These are phyloP conservation scores for Camelina sativa DNA, from an alignment of 345 rosid species.

Conservation along the genomic window DNA sequence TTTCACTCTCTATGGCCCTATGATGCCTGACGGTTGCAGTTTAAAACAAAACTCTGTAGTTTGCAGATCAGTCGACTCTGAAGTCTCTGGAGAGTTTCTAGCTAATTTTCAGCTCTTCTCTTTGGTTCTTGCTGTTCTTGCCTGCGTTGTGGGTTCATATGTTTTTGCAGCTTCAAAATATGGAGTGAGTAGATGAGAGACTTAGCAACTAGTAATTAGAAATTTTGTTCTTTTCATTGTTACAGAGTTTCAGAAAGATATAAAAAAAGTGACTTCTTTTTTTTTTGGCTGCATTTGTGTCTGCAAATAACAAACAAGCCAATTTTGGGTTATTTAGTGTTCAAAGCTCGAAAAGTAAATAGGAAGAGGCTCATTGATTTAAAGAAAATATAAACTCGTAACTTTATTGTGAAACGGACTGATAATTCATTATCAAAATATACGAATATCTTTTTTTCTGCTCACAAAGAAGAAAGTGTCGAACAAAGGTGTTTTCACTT, in stretches of 20 bases:
- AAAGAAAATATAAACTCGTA: background rate
- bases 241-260: background rate
- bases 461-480: slow-evolving; percentile 2
- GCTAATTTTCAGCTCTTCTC: slow-evolving; percentile 86
- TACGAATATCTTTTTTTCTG: background rate
- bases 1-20: slow-evolving; percentile 90
- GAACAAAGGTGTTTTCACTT: slow-evolving; percentile 28
- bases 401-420: slow-evolving; percentile 5
- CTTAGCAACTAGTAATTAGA: slow-evolving; percentile 23
- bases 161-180: slow-evolving; percentile 64
- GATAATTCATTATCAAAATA: slow-evolving; percentile 16
- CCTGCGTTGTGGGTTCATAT: slow-evolving; percentile 61
- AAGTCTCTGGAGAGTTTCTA: slow-evolving; percentile 77
- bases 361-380: background rate
- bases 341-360: too few species aligned
- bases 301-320: background rate
- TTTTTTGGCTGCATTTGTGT: background rate
- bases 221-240: background rate
- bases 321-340: background rate
- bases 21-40: slow-evolving; percentile 86
- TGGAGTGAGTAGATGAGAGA: slow-evolving; percentile 38
- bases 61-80: slow-evolving; percentile 59
- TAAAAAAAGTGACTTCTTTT: background rate
- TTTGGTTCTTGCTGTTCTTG: slow-evolving; percentile 66
- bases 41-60: slow-evolving; percentile 52